Evolutionary conservation across 176 grass and related monocot species (phyloP), one percentile per base, ranked within the genome.

Genomic region (Ampelocalamus luodianensis): DNA sequence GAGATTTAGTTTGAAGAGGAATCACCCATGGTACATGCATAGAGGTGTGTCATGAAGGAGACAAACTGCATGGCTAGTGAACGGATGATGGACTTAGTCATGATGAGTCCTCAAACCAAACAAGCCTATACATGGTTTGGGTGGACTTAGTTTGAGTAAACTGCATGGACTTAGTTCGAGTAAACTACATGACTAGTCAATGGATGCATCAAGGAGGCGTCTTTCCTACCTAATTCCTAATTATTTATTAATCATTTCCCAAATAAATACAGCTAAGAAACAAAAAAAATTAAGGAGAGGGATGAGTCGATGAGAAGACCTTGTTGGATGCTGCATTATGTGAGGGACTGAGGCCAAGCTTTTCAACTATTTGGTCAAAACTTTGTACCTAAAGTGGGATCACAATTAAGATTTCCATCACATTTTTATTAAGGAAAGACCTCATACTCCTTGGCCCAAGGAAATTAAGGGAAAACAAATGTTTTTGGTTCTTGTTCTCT

Each of bases 361-460:
- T 90, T 90, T 93, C 88, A 93, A 93, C 87, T 85, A 90, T 90
- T 26, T 82, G 59, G 88, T 93, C 91, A 90, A 90, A 87, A 40
- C 53, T 90, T 85, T 79, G 84, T 83, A 77, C 80, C 85, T 43
- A 50, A 39, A 75, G 82, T 65, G 46, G 87, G 67, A 86, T 84
- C 84, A 44, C 66, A n/a, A 78, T 65, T 43, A 69, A 45, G 60
- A 74, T 90, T 90, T 87, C 59, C 29, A 9, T 22, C 68, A 87
- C 68, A 69, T 75, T 84, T 90, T 90, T 87, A 60, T 79, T 83
- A 90, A 90, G 80, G 49, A 83, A 87, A 87, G 74, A 90, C 73
- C 88, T 48, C 72, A 8, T 37, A 23, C 32, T 64, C 49, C n/a
- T n/a, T n/a, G n/a, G n/a, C n/a, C n/a, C n/a, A n/a, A n/a, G n/a